phyloP scores from a whole-genome alignment of 2,329 filamentous ascomycete species.

The Endothia cerciana region DNA sequence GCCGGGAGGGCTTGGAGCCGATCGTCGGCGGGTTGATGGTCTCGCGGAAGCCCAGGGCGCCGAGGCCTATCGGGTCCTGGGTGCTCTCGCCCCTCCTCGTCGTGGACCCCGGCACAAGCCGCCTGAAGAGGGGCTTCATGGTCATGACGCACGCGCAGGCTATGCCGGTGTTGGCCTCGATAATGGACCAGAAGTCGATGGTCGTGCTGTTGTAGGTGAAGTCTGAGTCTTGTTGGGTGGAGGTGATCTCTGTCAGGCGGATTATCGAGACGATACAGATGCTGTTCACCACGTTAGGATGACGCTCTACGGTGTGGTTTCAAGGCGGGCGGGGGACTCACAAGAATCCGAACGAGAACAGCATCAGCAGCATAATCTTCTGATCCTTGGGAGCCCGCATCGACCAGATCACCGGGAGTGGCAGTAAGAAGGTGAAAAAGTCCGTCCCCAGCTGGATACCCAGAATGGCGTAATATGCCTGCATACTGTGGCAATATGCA shows the following conservation, averaged over 20 bases:
- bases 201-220: slow-evolving; percentile 31
- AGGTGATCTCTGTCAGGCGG: slow-evolving; percentile 31
- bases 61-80: slow-evolving; percentile 7
- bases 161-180: slow-evolving; percentile 36
- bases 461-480: slow-evolving; percentile 30
- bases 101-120: slow-evolving; percentile 33
- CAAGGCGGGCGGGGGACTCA: slow-evolving; percentile 18
- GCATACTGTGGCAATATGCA: slow-evolving; percentile 21
- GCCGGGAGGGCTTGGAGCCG: slow-evolving; percentile 23
- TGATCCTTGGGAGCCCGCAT: slow-evolving; percentile 31
- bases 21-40: slow-evolving; percentile 21
- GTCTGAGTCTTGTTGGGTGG: slow-evolving; percentile 28
- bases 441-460: slow-evolving; percentile 34
- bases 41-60: not conserved
- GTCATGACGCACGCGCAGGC: slow-evolving; percentile 37
- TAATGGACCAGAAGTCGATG: slow-evolving; percentile 35
- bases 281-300: slow-evolving; percentile 22
- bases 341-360: slow-evolving; percentile 37
- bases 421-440: slow-evolving; percentile 35
- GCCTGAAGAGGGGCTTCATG: slow-evolving; percentile 33
- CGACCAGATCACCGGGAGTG: slow-evolving; percentile 33
- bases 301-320: too few species aligned
- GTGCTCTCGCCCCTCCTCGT: not conserved
- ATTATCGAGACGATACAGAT: slow-evolving; percentile 36
- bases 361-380: slow-evolving; percentile 32